These are phyloP conservation scores for Raffaelea arxii DNA, from an alignment of 2,329 filamentous ascomycete genomes.

Conservation along the genomic window DNA sequence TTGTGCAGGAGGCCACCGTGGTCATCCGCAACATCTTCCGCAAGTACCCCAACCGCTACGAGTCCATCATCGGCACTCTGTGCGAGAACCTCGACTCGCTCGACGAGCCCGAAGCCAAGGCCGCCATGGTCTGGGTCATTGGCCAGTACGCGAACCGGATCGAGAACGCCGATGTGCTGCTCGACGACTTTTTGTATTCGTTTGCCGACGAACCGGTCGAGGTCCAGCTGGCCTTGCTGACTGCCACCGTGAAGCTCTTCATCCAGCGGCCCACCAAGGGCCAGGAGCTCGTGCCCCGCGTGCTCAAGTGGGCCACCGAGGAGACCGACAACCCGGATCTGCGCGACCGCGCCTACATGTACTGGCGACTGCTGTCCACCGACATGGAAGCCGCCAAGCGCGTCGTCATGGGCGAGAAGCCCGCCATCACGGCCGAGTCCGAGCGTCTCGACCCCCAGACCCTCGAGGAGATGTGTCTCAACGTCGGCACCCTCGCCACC, in stretches of 20 bases:
- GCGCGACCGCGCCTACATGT: slow-evolving; percentile 95
- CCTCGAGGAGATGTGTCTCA: slow-evolving; percentile 93
- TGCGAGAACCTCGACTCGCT: slow-evolving; percentile 95
- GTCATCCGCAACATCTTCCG: slow-evolving; percentile 99
- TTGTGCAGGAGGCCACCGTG: slow-evolving; percentile 96
- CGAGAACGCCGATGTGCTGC: slow-evolving; percentile 85
- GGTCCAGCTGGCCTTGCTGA: slow-evolving; percentile 87
- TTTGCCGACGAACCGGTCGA: slow-evolving; percentile 94
- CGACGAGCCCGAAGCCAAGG: slow-evolving; percentile 95
- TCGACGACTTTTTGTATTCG: slow-evolving; percentile 90
- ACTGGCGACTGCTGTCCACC: slow-evolving; percentile 91
- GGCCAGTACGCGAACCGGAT: slow-evolving; percentile 96
- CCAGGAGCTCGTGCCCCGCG: slow-evolving; percentile 84
- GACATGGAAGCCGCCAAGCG: slow-evolving; percentile 78
- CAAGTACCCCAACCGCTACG: slow-evolving; percentile 98
- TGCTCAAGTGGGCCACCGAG: slow-evolving; percentile 96
- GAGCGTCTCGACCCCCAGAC: slow-evolving; percentile 88
- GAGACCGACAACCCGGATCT: slow-evolving; percentile 99
- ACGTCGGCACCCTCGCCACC: slow-evolving; percentile 89
- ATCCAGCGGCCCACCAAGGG: slow-evolving; percentile 94
- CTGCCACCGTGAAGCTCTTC: slow-evolving; percentile 94
- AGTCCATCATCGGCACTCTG: slow-evolving; percentile 90
- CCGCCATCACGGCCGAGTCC: slow-evolving; percentile 88
- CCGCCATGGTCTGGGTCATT: slow-evolving; percentile 99
- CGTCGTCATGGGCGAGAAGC: slow-evolving; percentile 96